Conservation (phyloP, 2,329 filamentous ascomycete species). For the Diaporthe sp. region DNA sequence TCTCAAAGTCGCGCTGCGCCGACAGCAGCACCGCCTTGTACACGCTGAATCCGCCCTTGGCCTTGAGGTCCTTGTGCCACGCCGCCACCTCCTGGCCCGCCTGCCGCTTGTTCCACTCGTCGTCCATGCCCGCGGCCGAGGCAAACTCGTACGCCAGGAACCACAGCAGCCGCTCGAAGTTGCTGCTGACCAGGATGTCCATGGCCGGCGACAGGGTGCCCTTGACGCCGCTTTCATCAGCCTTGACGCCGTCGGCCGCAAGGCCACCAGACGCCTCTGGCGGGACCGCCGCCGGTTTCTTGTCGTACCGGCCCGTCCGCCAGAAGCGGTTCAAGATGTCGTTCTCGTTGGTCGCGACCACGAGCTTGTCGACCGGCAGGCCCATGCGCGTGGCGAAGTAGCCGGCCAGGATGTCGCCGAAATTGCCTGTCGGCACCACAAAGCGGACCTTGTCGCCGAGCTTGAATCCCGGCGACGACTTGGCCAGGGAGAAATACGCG, state of each 20-base stretch:
- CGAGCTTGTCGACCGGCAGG: constrained; percentile 86
- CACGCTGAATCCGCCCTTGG: constrained; percentile 85
- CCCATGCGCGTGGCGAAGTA: constrained; percentile 79
- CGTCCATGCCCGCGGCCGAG: constrained; percentile 70
- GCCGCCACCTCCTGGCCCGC: constrained; percentile 81
- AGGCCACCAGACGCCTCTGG: constrained; percentile 74
- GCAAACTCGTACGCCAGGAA: constrained; percentile 86
- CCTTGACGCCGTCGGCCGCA: constrained; percentile 71
- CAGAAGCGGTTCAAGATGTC: constrained; percentile 97
- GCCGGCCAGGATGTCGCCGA: constrained; percentile 92
- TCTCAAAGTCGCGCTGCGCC: constrained; percentile 83
- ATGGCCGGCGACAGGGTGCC: constrained; percentile 96
- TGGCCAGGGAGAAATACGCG: constrained; percentile 87
- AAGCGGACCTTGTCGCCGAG: constrained; percentile 81
- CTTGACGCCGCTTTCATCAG: constrained; percentile 82
- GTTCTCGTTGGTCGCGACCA: constrained; percentile 97
- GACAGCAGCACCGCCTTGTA: constrained; percentile 78
- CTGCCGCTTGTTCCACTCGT: constrained; percentile 76
- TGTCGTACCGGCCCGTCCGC: constrained; percentile 91
- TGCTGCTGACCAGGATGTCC: constrained; percentile 96
- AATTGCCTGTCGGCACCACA: constrained; percentile 95
- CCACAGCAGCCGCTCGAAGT: constrained; percentile 97
- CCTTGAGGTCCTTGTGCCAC: constrained; percentile 88
- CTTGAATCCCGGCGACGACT: constrained; percentile 71
- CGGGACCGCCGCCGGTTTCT: constrained; percentile 74